Base-by-base conservation (phyloP, 2,329 filamentous ascomycete species). In the Botrytis hyacinthi region DNA sequence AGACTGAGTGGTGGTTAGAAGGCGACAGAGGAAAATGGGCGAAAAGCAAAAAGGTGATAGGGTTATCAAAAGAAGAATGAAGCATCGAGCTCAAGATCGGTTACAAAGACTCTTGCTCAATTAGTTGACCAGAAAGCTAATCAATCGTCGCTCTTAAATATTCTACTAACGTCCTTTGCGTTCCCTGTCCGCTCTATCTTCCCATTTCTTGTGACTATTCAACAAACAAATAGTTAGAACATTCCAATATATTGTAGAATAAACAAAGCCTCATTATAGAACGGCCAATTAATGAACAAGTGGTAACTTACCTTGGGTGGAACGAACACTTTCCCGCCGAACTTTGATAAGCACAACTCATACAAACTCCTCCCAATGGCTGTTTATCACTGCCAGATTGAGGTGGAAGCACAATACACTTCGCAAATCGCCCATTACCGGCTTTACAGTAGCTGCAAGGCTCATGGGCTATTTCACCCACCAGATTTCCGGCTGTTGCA, bases 161-260 rank as follows among this genome's bases (percentile, higher is more conserved):
- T n/a, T n/a, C n/a, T n/a, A n/a, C n/a, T n/a, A n/a, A n/a, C n/a
- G n/a, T n/a, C n/a, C n/a, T n/a, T n/a, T 35, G 18, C 9, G 10
- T 22, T 16, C 1, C 40, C 2, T 3, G 12, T 4, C 10, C 20
- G 22, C 14, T 9, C 10, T 32, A 5, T 5, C 1, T 9, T 16
- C 8, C 32, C 4, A 8, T 5, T 29, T 10, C 1, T 12, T 26
- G 8, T 22, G 22, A 8, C 62, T 48, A 35, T 48, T 26, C 9
- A 18, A 48, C 8, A 48, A 35, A 20, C 10, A 48, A 48, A 26
- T 18, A 9, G 6, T 65, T 29, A 65, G 62, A 29, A 32, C 29
- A 10, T 20, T 46, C 42, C 5, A 32, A 5, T 22, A 18, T 1
- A 22, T 60, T 35, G 8, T 22, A 35, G 3, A 35, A 60, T 29